phyloP scores from a whole-genome alignment of 2,329 filamentous ascomycete genomes.

The Tolypocladium pustulatum region DNA sequence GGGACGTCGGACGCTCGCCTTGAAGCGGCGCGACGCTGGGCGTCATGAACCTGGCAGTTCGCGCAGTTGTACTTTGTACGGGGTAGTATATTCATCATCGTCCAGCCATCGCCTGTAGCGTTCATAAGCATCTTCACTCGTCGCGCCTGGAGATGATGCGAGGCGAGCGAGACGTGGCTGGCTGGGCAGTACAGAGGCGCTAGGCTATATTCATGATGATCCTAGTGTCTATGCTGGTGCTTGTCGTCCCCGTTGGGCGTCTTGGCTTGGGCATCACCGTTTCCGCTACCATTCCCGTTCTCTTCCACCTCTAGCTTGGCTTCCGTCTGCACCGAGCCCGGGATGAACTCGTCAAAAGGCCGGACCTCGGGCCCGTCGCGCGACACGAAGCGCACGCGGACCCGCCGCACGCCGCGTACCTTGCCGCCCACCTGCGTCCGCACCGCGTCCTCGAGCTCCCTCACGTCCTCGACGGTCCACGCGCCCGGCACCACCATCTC shows the following conservation, averaged over 20 bases:
- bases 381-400: constrained; percentile 75
- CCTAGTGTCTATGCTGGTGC: constrained; percentile 15
- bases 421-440: constrained; percentile 63
- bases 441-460: constrained; percentile 61
- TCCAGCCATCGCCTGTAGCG: neutral
- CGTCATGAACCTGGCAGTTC: too few species aligned
- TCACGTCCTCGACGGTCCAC: constrained; percentile 65
- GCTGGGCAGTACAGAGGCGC: neutral
- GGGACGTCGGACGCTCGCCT: neutral
- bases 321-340: constrained; percentile 47
- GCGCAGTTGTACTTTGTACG: too few species aligned
- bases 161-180: neutral
- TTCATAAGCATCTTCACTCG: neutral
- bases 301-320: constrained; percentile 42
- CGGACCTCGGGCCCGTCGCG: constrained; percentile 48
- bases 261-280: constrained; percentile 26
- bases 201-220: neutral
- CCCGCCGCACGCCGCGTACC: constrained; percentile 72
- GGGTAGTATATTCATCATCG: too few species aligned
- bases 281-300: constrained; percentile 14
- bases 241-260: constrained; percentile 17
- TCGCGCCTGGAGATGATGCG: neutral
- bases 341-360: constrained; percentile 69
- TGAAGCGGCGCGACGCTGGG: neutral
- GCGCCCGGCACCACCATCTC: constrained; percentile 69